Evolutionary conservation across 2,329 filamentous ascomycete species (phyloP).

Genomic region (Penicillium griseofulvum): DNA sequence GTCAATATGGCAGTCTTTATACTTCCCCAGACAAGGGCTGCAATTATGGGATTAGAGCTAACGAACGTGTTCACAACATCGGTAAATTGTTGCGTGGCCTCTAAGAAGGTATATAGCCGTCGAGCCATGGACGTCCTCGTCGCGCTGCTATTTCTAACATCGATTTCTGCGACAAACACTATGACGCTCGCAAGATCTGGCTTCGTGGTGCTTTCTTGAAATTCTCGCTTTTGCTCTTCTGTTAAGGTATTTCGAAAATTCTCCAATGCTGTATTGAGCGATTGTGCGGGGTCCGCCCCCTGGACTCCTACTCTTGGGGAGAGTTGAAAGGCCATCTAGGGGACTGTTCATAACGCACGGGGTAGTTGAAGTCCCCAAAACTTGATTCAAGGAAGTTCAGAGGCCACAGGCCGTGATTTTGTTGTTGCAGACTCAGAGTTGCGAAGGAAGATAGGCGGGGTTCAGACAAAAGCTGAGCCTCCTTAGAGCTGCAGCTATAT

Average conservation of each 20-base stretch:
- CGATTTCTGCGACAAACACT: slow-evolving; percentile 17
- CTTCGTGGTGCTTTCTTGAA: not conserved
- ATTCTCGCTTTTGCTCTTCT: not conserved
- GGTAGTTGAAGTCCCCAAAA: not conserved
- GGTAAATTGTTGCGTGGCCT: slow-evolving; percentile 20
- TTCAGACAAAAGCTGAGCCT: too few relatives aligned
- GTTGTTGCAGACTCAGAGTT: not conserved
- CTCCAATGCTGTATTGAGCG: not conserved
- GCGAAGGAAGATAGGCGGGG: not conserved
- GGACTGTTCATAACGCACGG: not conserved
- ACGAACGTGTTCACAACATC: slow-evolving; percentile 20
- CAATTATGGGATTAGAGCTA: slow-evolving; percentile 12
- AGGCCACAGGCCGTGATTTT: not conserved
- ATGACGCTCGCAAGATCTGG: not conserved
- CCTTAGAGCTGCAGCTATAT: too few relatives aligned
- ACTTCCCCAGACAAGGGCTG: slow-evolving; percentile 7
- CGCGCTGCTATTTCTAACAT: slow-evolving; percentile 12
- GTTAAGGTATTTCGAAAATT: not conserved
- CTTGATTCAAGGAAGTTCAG: not conserved
- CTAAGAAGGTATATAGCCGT: slow-evolving; percentile 20
- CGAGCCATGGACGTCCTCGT: slow-evolving; percentile 17
- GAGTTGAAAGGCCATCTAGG: not conserved
- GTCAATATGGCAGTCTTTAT: slow-evolving; percentile 3
- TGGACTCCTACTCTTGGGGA: not conserved
- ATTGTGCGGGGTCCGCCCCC: not conserved